A percentile compares a stretch with the other conserved stretches of the same genome.
Evolutionary conservation across 768 basidiomycete species (phyloP).

Genomic region (Lactifluus hygrophoroides): DNA sequence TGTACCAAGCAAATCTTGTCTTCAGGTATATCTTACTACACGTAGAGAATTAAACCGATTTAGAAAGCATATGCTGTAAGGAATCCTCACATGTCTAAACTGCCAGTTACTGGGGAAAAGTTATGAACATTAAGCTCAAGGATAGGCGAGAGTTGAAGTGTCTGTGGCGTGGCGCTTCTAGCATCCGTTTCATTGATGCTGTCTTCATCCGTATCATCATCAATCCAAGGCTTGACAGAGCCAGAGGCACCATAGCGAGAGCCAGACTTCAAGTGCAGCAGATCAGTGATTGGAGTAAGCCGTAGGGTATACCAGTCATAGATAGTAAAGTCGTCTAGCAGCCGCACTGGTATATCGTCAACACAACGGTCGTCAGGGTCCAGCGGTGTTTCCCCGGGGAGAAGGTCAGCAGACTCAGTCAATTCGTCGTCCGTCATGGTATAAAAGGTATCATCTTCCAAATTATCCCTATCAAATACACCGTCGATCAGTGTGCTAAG

Average conservation of each 20-base stretch:
- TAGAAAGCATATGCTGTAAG: neutral
- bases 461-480: neutral
- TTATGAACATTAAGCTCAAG: constrained; percentile 42
- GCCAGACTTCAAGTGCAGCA: constrained; percentile 29
- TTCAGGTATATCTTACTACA: constrained; percentile 54
- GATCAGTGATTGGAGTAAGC: constrained; percentile 34
- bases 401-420: neutral
- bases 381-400: neutral
- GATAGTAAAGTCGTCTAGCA: constrained; percentile 45
- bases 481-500: neutral
- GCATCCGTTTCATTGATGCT: neutral
- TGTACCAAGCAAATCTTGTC: constrained; percentile 62
- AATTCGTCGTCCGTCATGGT: neutral
- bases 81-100: constrained; percentile 38
- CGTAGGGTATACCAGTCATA: constrained; percentile 34
- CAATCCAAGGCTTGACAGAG: constrained; percentile 32
- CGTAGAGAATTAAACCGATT: neutral
- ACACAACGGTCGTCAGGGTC: constrained; percentile 13
- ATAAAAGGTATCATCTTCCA: neutral
- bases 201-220: constrained; percentile 22
- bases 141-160: constrained; percentile 37
- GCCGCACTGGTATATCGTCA: constrained; percentile 46
- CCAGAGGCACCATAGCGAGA: constrained; percentile 30
- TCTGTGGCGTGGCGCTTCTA: constrained; percentile 14
- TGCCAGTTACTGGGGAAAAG: constrained; percentile 23